phyloP scores from a whole-genome alignment of 768 basidiomycete genomes.

The Wakefieldia striispora region DNA sequence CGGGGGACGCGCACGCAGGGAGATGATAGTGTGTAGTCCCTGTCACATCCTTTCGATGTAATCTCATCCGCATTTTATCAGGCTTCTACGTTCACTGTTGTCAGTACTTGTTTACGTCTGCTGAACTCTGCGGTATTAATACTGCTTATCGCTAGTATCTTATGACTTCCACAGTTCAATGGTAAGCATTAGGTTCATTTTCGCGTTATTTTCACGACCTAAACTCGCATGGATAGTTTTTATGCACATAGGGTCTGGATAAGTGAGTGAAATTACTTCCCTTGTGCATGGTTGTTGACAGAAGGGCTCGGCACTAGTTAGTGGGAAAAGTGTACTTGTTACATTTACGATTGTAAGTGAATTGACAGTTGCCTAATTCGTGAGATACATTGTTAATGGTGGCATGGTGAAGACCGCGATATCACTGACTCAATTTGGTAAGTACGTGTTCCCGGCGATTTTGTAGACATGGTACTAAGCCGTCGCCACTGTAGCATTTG shows the following conservation, averaged over 20 bases:
- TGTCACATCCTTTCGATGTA: neutral
- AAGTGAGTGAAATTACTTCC: neutral
- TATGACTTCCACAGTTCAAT: slow-evolving; percentile 8
- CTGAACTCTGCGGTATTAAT: neutral
- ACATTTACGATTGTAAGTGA: slow-evolving; percentile 11
- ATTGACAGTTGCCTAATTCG: no score
- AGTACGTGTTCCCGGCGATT: neutral
- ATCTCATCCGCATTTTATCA: neutral
- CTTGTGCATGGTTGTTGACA: neutral
- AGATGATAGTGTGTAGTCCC: slow-evolving; percentile 1
- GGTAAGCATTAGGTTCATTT: neutral
- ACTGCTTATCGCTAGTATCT: neutral
- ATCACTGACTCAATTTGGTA: slow-evolving; percentile 5
- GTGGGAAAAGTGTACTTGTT: neutral
- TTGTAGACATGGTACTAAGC: neutral
- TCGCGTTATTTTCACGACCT: neutral
- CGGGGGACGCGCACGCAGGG: neutral
- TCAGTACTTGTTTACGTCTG: neutral
- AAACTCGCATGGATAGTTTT: slow-evolving; percentile 1
- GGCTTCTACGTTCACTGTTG: neutral
- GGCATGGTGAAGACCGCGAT: neutral
- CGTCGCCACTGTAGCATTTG: neutral
- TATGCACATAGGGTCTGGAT: slow-evolving; percentile 15
- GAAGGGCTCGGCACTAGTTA: neutral
- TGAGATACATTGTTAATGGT: no score